Evolutionary conservation across 208 protist genomes (phyloP).

Genomic region (Spongospora subterranea): DNA sequence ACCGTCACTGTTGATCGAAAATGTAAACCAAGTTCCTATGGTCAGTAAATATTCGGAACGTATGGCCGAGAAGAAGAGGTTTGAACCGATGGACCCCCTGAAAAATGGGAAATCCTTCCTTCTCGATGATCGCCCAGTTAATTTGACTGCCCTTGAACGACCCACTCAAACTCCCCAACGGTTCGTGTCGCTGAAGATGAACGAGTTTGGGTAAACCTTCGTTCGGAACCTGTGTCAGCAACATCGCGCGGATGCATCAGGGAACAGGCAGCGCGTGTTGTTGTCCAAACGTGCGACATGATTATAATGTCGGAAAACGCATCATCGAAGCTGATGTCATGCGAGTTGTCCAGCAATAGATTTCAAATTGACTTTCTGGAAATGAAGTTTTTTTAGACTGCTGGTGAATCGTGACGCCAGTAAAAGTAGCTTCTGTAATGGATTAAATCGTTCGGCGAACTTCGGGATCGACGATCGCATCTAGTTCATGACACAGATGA

Average conservation of each 20-base stretch:
- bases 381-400: background rate
- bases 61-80: background rate
- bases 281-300: background rate
- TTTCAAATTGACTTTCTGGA: background rate
- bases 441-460: background rate
- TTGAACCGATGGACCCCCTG: background rate
- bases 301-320: background rate
- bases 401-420: background rate
- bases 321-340: background rate
- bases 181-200: background rate
- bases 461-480: background rate
- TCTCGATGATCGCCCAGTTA: background rate
- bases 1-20: background rate
- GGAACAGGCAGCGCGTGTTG: background rate
- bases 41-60: background rate
- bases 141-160: background rate
- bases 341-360: too few species aligned
- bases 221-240: background rate
- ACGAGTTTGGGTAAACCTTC: background rate
- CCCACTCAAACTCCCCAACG: background rate
- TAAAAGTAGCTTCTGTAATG: background rate
- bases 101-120: background rate
- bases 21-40: background rate
- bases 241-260: background rate
- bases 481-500: background rate